These are phyloP conservation scores for Lactuca sativa DNA, from an alignment of 129 eudicot species.

Conservation along the genomic window DNA sequence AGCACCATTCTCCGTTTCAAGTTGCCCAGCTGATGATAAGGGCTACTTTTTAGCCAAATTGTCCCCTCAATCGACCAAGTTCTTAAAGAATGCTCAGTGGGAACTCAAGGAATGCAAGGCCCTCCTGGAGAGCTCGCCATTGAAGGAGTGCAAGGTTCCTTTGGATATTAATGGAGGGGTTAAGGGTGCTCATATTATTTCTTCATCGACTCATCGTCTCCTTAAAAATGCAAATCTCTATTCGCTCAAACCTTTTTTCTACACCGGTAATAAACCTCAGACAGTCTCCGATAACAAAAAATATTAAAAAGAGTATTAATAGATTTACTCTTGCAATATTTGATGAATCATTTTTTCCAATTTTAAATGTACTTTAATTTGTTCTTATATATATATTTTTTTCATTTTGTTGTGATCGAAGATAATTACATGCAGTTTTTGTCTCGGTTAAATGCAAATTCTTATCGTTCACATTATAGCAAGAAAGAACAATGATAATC, in stretches of 20 bases:
- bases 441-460: background rate
- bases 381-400: background rate
- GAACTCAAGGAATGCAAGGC: conserved; percentile 52
- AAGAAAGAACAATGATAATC: background rate
- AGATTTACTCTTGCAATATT: background rate
- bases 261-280: conserved; percentile 23
- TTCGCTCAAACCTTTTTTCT: conserved; percentile 56
- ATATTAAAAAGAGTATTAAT: conserved; percentile 8
- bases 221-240: conserved; percentile 40
- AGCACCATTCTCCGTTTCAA: conserved; percentile 46
- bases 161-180: conserved; percentile 40
- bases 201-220: conserved; percentile 30
- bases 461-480: background rate
- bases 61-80: conserved; percentile 22
- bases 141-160: conserved; percentile 42
- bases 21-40: conserved; percentile 45
- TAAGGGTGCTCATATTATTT: conserved; percentile 41
- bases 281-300: conserved; percentile 18
- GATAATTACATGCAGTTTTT: background rate
- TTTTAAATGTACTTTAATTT: background rate
- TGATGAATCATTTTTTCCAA: background rate
- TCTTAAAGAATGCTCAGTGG: conserved; percentile 25
- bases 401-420: background rate
- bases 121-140: conserved; percentile 42
- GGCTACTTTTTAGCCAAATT: conserved; percentile 56